Base-by-base conservation (phyloP, 2,329 filamentous ascomycete species). In the Capronia americana region DNA sequence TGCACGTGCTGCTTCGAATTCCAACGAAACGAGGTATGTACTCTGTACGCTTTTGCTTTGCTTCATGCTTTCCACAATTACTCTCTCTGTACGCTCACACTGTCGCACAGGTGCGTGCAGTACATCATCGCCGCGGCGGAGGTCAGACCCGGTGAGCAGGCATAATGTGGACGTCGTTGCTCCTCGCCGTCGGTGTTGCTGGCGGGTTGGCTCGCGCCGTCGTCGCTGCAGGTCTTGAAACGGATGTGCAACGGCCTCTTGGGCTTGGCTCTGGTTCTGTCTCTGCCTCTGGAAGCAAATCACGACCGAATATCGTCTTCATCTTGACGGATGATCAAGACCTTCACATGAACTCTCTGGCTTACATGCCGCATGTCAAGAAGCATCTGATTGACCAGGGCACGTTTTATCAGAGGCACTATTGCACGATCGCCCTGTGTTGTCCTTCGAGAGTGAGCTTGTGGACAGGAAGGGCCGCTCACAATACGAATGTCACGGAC, bases 251-350 rank as follows among this genome's bases (percentile, higher is more conserved):
- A 48, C 58, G 51, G 44, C 58, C 58, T 61, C 48, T 61, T 28
- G 30, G 17, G 2, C 20, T 23, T 20, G 32, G 48, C 30, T 17
- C 6, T 12, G 12, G 17, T 41, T n/a, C 17, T 44, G 38, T 34
- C 2, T 17, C 30, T 26, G 46, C 24, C 23, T 23, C 17, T 26
- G 38, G 10, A 4, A n/a, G 32, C 51, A 34, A n/a, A 12, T 32
- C 38, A 23, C 38, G 44, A 26, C 80, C 84, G 0, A 90, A 90
- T 69, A 85, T 91, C 54, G 79, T 91, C 23, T 88, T 91, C 72
- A 86, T 91, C 64, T 79, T 91, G 46, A 88, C 87, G 0, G 89
- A 91, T 67, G 89, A 91, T 68, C 88, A 91, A 72, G 88, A 91
- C 72, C 75, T 86, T 1, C 83, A 86, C 48, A 79, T 91, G 70